Conservation (phyloP, 768 basidiomycete genomes). For the Mycena galopus region DNA sequence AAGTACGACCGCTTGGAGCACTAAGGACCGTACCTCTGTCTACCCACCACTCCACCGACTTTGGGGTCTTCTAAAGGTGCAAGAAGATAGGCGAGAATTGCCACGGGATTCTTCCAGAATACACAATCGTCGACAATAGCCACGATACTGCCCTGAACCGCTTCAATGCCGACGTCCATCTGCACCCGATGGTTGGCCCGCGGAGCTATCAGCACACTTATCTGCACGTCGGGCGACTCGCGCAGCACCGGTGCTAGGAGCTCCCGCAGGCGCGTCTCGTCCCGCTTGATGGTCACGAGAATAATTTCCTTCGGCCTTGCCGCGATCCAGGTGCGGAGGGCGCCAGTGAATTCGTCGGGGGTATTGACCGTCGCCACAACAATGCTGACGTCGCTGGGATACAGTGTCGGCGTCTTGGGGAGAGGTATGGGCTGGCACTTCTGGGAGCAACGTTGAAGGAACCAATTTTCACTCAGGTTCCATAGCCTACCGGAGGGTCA, state of each 20-base stretch:
- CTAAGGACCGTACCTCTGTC: neutral
- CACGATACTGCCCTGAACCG: neutral
- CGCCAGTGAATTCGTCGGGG: neutral
- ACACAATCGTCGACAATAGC: neutral
- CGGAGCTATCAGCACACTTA: neutral
- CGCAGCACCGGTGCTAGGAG: neutral
- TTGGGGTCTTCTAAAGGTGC: neutral
- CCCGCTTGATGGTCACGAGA: neutral
- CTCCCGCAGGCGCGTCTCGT: neutral
- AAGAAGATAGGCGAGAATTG: neutral
- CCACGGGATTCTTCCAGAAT: neutral
- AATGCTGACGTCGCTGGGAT: neutral
- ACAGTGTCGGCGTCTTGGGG: neutral
- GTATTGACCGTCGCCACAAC: neutral
- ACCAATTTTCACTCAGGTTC: neutral
- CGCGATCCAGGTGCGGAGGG: neutral
- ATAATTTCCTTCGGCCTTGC: neutral
- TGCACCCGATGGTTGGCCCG: neutral
- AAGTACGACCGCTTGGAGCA: neutral
- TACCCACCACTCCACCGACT: neutral
- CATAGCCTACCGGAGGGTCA: neutral
- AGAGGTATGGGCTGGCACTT: neutral
- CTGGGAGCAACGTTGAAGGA: neutral
- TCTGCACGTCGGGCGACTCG: neutral
- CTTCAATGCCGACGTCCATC: neutral